Conservation (phyloP, 495 filamentous ascomycete species). For the Cairneyella variabilis region DNA sequence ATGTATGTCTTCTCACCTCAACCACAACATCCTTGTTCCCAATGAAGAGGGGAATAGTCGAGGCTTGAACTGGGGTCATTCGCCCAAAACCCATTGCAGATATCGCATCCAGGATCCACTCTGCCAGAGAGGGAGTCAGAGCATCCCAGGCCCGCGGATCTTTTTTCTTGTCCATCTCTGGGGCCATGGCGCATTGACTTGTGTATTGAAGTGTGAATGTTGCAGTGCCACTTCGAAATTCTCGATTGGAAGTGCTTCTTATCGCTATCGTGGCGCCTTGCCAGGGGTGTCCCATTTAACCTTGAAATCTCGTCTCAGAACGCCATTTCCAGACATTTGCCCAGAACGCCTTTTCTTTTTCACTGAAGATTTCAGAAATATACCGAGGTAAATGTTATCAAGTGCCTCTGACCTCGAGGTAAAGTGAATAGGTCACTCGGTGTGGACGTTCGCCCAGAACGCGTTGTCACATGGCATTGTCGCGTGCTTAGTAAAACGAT, state of each 20-base stretch:
- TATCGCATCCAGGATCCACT: constrained; percentile 88
- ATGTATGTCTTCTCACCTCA: constrained; percentile 60
- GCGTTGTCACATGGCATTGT: constrained; percentile 2
- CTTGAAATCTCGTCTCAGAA: no score
- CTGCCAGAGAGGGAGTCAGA: constrained; percentile 71
- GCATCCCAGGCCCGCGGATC: constrained; percentile 71
- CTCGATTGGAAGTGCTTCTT: not conserved
- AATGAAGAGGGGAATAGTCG: constrained; percentile 87
- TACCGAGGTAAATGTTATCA: no score
- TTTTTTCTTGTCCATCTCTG: constrained; percentile 29
- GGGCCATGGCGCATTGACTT: constrained; percentile 13
- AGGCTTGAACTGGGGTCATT: constrained; percentile 93
- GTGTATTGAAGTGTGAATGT: constrained; percentile 1
- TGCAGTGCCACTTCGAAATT: not conserved
- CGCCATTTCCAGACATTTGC: no score
- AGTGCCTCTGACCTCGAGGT: no score
- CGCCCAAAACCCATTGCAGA: constrained; percentile 77
- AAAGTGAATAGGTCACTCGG: no score
- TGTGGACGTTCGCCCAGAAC: no score
- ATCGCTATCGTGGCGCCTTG: no score
- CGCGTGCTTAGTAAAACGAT: constrained; percentile 9
- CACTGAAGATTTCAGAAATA: no score
- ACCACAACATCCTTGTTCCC: constrained; percentile 96
- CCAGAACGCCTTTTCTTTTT: no score
- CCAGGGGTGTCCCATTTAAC: no score